A percentile compares a stretch with the other conserved stretches of the same genome.
Evolutionary conservation across 2,329 filamentous ascomycete genomes (phyloP).

Genomic region (Hypoxylon sp.): DNA sequence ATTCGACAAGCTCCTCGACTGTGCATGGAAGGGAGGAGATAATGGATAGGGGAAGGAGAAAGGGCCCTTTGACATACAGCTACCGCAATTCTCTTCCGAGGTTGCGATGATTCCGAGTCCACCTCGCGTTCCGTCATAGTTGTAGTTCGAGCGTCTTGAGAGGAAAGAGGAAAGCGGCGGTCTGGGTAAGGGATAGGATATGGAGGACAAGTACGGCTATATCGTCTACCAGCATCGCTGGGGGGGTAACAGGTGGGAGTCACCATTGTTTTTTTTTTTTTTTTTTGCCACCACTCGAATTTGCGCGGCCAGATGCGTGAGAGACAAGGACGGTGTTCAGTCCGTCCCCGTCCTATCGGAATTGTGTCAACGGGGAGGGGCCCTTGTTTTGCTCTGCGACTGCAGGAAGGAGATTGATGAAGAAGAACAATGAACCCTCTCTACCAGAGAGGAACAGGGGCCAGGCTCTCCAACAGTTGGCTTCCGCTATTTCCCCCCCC

Average conservation of each 20-base stretch:
- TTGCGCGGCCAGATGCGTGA: conserved; percentile 45
- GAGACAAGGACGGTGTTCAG: conserved; percentile 47
- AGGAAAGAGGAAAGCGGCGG: conserved; percentile 57
- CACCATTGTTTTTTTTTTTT: conserved; percentile 58
- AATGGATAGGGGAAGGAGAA: conserved; percentile 18
- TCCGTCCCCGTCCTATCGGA: conserved; percentile 46
- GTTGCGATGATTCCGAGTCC: conserved; percentile 61
- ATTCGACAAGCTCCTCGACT: conserved; percentile 8
- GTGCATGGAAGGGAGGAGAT: neutral
- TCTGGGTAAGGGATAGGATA: conserved; percentile 58
- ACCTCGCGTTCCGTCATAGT: conserved; percentile 60
- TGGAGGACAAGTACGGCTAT: conserved; percentile 58
- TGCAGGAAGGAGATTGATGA: conserved; percentile 47
- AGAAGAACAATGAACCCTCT: conserved; percentile 40
- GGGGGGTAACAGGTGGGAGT: conserved; percentile 59
- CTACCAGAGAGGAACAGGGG: conserved; percentile 44
- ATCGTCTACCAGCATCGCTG: conserved; percentile 58
- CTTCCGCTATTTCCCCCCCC: conserved; percentile 32
- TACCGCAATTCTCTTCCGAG: conserved; percentile 72
- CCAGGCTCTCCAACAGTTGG: conserved; percentile 45
- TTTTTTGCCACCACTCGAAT: conserved; percentile 39
- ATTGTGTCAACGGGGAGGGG: conserved; percentile 45
- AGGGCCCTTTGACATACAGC: conserved; percentile 63
- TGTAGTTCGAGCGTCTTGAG: conserved; percentile 56
- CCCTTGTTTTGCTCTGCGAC: conserved; percentile 49